A percentile compares a stretch with the other conserved stretches of the same genome.
Conservation (phyloP, 202 grass and related monocot genomes). For the Musa balbisiana region DNA sequence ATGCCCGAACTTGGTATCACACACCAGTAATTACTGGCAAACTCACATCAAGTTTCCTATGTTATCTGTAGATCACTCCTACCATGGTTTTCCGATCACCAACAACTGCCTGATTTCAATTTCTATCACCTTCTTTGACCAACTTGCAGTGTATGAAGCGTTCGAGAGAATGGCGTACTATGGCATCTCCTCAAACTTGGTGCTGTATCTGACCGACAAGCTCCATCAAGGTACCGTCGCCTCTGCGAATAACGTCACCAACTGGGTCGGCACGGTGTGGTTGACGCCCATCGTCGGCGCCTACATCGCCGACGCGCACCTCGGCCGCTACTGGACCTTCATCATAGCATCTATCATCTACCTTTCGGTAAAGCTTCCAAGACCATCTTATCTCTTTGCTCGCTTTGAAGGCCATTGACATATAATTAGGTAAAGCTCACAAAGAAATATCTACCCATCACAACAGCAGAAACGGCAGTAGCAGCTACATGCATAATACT, state of each 20-base stretch:
- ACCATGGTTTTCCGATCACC: background rate
- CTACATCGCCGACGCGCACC: constrained; percentile 81
- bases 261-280: constrained; percentile 87
- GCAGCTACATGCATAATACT: too few relatives aligned
- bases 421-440: too few relatives aligned
- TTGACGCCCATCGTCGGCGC: constrained; percentile 77
- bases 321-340: constrained; percentile 90
- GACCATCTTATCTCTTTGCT: too few relatives aligned
- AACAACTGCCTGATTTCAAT: background rate
- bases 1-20: too few relatives aligned
- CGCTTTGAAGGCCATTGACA: too few relatives aligned
- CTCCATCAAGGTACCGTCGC: constrained; percentile 70
- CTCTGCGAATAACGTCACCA: constrained; percentile 87
- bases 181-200: constrained; percentile 85
- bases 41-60: too few relatives aligned
- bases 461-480: too few relatives aligned
- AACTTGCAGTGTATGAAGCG: constrained; percentile 64
- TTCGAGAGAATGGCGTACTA: constrained; percentile 94
- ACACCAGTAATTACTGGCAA: too few relatives aligned
- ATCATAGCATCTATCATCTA: constrained; percentile 57
- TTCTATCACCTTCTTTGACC: background rate
- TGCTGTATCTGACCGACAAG: constrained; percentile 76
- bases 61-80: too few relatives aligned
- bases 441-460: too few relatives aligned
- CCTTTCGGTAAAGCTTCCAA: constrained; percentile 29